These are phyloP conservation scores for Biscogniauxia sp. DNA, from an alignment of 2,329 filamentous ascomycete genomes.

Conservation along the genomic window DNA sequence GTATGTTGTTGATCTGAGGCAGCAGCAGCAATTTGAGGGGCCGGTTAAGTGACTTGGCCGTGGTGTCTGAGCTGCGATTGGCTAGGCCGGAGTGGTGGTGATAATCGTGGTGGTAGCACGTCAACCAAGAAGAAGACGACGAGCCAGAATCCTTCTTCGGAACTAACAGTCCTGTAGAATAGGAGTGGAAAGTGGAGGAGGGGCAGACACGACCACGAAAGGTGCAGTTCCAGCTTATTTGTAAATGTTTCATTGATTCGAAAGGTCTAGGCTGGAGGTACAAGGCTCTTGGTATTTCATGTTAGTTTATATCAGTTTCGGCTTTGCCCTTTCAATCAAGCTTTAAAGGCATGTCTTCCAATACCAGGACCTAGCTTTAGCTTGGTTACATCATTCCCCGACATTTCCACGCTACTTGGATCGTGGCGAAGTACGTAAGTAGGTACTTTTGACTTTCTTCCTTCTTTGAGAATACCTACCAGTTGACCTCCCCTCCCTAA, in stretches of 20 bases:
- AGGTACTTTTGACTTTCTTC: background rate
- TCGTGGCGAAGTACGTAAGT: background rate
- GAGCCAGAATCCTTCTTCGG: background rate
- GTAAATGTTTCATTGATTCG: background rate
- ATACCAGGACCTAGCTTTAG: background rate
- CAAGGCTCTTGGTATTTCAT: background rate
- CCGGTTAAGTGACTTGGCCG: background rate
- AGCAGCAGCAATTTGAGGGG: background rate
- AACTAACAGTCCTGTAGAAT: background rate
- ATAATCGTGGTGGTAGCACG: background rate
- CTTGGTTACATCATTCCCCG: constrained; percentile 1
- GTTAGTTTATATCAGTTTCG: no score
- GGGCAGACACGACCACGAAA: background rate
- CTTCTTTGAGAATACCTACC: no score
- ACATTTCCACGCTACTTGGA: background rate
- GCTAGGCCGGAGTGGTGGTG: background rate
- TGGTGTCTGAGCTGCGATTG: background rate
- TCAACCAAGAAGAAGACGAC: no score
- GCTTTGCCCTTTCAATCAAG: background rate
- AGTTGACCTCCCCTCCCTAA: no score
- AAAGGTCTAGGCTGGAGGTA: background rate
- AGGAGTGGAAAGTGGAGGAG: background rate
- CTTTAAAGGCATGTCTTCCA: background rate
- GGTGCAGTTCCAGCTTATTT: background rate
- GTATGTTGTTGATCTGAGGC: no score